Evolutionary conservation across 805 yeast genomes (phyloP).

Genomic region (Saturnispora ahearnii): DNA sequence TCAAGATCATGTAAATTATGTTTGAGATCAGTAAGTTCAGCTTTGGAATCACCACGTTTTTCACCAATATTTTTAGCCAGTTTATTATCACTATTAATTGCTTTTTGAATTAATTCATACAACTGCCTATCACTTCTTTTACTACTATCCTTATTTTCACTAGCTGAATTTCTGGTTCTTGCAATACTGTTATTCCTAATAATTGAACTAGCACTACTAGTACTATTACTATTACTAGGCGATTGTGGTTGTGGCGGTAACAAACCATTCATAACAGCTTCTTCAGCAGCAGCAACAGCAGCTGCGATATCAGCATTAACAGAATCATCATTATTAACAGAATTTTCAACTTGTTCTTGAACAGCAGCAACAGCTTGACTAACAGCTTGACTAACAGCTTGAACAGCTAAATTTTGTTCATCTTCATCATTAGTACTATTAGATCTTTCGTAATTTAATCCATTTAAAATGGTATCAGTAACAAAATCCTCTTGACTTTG

Average conservation of each 20-base stretch:
- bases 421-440: constrained; percentile 15
- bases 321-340: constrained; percentile 21
- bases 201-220: background rate
- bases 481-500: constrained; percentile 31
- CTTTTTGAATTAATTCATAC: constrained; percentile 4
- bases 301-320: constrained; percentile 15
- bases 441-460: constrained; percentile 27
- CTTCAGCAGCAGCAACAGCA: constrained; percentile 29
- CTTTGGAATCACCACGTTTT: background rate
- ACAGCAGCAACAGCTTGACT: constrained; percentile 11
- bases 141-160: background rate
- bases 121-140: constrained; percentile 1
- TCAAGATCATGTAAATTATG: background rate
- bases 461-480: constrained; percentile 62
- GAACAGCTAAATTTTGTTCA: constrained; percentile 26
- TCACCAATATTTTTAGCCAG: background rate
- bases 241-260: background rate
- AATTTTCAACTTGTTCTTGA: constrained; percentile 10
- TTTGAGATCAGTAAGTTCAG: background rate
- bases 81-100: constrained; percentile 4
- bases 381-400: constrained; percentile 20
- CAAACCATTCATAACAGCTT: constrained; percentile 3
- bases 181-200: background rate
- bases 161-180: too few relatives aligned
- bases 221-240: background rate